Conservation (phyloP, 129 eudicot species). For the Flaveria linearis region DNA sequence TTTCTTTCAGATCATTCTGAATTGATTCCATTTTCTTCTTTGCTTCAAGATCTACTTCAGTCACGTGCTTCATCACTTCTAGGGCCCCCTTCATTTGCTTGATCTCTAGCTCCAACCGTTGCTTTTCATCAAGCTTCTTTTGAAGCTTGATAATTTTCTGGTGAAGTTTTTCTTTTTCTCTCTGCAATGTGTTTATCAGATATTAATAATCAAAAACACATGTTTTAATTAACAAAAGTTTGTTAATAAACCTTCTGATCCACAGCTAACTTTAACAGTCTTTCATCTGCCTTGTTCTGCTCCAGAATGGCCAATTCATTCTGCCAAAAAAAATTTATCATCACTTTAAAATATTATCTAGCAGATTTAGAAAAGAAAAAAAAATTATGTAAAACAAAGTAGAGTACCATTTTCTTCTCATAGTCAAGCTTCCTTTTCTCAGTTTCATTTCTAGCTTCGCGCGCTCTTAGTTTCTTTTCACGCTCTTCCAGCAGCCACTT, state of each 20-base stretch:
- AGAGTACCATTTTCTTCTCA: conserved; percentile 54
- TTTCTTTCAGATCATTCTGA: conserved; percentile 47
- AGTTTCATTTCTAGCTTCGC: conserved; percentile 51
- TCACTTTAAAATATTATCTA: not conserved
- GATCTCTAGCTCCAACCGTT: conserved; percentile 51
- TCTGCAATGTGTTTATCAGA: conserved; percentile 34
- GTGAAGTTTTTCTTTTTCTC: conserved; percentile 55
- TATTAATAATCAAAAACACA: conserved; percentile 8
- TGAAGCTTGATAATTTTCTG: conserved; percentile 51
- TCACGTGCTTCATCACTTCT: conserved; percentile 55
- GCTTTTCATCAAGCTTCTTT: conserved; percentile 60
- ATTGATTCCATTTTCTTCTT: conserved; percentile 29
- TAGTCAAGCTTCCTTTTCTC: conserved; percentile 56
- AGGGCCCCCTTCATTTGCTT: conserved; percentile 51
- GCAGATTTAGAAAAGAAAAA: not conserved
- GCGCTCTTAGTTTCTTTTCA: conserved; percentile 46
- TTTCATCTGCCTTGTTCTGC: conserved; percentile 59
- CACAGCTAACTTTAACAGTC: conserved; percentile 45
- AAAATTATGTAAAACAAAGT: not conserved
- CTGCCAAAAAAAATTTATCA: conserved; percentile 30
- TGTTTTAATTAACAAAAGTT: not conserved
- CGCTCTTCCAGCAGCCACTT: conserved; percentile 44
- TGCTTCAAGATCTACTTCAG: conserved; percentile 44
- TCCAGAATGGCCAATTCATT: conserved; percentile 58
- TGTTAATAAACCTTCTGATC: conserved; percentile 29